phyloP scores from a whole-genome alignment of 768 basidiomycete genomes.

The Lactifluus hygrophoroides region DNA sequence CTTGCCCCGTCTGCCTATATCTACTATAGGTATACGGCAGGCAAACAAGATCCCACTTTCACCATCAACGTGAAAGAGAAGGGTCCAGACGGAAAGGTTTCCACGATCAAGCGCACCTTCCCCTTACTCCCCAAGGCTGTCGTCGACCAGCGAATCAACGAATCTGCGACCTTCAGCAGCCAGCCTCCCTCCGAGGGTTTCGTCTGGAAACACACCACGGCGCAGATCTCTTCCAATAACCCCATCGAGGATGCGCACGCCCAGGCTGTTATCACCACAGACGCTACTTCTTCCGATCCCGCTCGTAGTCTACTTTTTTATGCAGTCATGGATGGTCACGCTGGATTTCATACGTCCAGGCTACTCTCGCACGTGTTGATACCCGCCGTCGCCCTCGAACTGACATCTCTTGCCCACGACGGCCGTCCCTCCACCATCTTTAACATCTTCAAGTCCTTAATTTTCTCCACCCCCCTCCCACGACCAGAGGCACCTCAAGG shows the following conservation, averaged over 20 bases:
- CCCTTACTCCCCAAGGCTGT: slow-evolving; percentile 47
- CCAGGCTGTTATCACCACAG: slow-evolving; percentile 55
- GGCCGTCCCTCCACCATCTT: slow-evolving; percentile 26
- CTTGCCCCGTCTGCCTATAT: slow-evolving; percentile 53
- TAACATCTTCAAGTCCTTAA: slow-evolving; percentile 32
- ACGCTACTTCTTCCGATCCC: slow-evolving; percentile 47
- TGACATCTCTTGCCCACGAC: slow-evolving; percentile 44
- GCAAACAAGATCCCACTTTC: slow-evolving; percentile 36
- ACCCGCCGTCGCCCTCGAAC: slow-evolving; percentile 71
- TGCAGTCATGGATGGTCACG: slow-evolving; percentile 87
- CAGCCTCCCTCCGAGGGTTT: slow-evolving; percentile 45
- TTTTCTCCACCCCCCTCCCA: slow-evolving; percentile 25
- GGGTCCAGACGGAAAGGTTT: slow-evolving; percentile 51
- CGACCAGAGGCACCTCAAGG: slow-evolving; percentile 28
- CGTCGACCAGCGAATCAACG: slow-evolving; percentile 49
- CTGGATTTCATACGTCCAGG: slow-evolving; percentile 74
- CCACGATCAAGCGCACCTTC: slow-evolving; percentile 44
- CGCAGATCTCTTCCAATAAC: slow-evolving; percentile 74
- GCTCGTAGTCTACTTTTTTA: slow-evolving; percentile 78
- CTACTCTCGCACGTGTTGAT: slow-evolving; percentile 79
- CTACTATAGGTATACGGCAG: slow-evolving; percentile 39
- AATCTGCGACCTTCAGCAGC: slow-evolving; percentile 41
- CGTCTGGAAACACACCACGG: slow-evolving; percentile 71
- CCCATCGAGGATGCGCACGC: slow-evolving; percentile 88
- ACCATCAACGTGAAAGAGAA: slow-evolving; percentile 46